Conservation (phyloP, 352 stramenopile species). For the Pythium diclinum region DNA sequence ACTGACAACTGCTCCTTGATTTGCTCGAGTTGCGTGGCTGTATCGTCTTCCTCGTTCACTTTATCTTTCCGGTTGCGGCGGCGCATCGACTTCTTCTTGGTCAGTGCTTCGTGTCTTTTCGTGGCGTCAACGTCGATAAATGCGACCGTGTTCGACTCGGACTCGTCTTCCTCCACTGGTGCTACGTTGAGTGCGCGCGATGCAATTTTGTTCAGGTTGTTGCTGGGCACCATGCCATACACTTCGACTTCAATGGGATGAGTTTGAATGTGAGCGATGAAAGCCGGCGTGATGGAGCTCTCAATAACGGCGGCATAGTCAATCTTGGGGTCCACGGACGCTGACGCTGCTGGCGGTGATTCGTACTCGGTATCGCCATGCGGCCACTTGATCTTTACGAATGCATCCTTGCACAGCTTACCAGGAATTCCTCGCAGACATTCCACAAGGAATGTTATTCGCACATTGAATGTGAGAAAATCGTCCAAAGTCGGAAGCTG, state of each 20-base stretch:
- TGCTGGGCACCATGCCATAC: conserved; percentile 74
- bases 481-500: conserved; percentile 40
- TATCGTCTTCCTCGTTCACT: conserved; percentile 34
- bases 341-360: conserved; percentile 41
- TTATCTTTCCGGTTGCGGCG: conserved; percentile 33
- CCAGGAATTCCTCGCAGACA: conserved; percentile 57
- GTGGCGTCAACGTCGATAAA: conserved; percentile 56
- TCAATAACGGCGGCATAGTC: conserved; percentile 62
- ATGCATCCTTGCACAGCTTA: conserved; percentile 69
- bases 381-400: conserved; percentile 55
- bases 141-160: conserved; percentile 29
- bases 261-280: conserved; percentile 41
- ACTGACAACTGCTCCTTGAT: conserved; percentile 52
- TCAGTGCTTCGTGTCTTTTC: conserved; percentile 34
- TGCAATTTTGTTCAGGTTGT: conserved; percentile 68
- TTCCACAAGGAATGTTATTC: conserved; percentile 50
- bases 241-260: conserved; percentile 57
- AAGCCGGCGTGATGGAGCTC: conserved; percentile 41
- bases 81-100: conserved; percentile 48
- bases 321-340: conserved; percentile 58
- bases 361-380: conserved; percentile 34
- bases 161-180: conserved; percentile 22
- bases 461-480: conserved; percentile 55
- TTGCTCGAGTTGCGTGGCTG: conserved; percentile 29
- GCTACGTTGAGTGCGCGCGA: conserved; percentile 39